These are phyloP conservation scores for Dioscorea dumetorum DNA, from an alignment of 106 monocot species.

Conservation along the genomic window DNA sequence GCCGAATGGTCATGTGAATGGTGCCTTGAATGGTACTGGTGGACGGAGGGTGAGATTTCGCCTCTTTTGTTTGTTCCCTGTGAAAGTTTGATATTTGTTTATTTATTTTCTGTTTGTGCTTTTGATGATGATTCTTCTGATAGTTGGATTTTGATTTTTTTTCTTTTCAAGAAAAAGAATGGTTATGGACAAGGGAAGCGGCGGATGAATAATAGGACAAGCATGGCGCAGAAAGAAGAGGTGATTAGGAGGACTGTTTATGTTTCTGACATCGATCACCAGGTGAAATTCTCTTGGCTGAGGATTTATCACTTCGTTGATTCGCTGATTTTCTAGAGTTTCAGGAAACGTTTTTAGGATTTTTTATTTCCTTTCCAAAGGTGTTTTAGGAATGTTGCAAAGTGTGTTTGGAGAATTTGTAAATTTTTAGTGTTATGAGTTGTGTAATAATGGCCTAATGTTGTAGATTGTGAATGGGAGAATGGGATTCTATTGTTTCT, in stretches of 20 bases:
- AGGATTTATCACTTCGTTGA: no score
- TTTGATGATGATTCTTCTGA: background rate
- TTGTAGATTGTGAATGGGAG: no score
- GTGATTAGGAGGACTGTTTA: slow-evolving; percentile 16
- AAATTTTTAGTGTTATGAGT: no score
- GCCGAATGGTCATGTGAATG: background rate
- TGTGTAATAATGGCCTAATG: no score
- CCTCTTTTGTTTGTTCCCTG: background rate
- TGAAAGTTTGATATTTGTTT: background rate
- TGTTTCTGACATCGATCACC: slow-evolving; percentile 18
- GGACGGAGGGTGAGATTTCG: slow-evolving; percentile 1
- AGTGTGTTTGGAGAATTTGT: no score
- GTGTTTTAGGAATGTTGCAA: no score
- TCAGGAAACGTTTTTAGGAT: no score
- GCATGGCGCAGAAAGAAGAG: slow-evolving; percentile 13
- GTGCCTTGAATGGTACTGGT: background rate
- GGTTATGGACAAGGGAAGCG: slow-evolving; percentile 7
- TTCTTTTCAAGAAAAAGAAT: slow-evolving; percentile 12
- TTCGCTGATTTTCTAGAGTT: no score
- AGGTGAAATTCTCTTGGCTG: background rate
- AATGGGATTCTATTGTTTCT: no score
- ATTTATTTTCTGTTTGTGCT: background rate
- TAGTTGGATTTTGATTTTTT: background rate
- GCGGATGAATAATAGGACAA: slow-evolving; percentile 17
- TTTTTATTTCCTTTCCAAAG: no score